Evolutionary conservation across 2,329 filamentous ascomycete genomes (phyloP).

Genomic region (Hypomyces rosellus): DNA sequence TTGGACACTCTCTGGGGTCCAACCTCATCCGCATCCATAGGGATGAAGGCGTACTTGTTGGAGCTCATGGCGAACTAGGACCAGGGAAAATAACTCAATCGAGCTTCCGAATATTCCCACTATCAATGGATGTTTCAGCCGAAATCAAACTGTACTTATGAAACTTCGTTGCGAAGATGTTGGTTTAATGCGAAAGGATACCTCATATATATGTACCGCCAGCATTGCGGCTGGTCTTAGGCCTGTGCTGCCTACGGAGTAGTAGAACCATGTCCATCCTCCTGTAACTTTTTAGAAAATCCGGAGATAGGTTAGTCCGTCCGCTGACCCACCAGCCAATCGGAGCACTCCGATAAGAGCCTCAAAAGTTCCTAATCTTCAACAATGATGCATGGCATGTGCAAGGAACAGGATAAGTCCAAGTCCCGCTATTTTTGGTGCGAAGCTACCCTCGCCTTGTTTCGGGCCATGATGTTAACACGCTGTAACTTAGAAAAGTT

Average conservation of each 20-base stretch:
- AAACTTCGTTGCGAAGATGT: neutral
- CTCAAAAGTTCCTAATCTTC: too few relatives aligned
- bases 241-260: neutral
- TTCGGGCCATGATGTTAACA: constrained; percentile 24
- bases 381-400: constrained; percentile 10
- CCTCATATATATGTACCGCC: too few relatives aligned
- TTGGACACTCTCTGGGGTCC: constrained; percentile 46
- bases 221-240: too few relatives aligned
- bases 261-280: neutral
- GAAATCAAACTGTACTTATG: neutral
- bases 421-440: neutral
- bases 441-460: constrained; percentile 1
- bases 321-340: constrained; percentile 19
- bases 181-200: neutral
- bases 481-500: constrained; percentile 24
- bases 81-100: neutral
- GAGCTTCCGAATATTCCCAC: neutral
- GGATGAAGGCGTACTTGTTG: constrained; percentile 60
- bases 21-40: constrained; percentile 61
- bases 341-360: constrained; percentile 15
- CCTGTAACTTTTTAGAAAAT: neutral
- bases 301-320: neutral
- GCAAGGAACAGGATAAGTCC: constrained; percentile 15
- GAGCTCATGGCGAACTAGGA: constrained; percentile 34
- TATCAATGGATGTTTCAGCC: neutral